phyloP scores from a whole-genome alignment of 306 rosid species.

The Parietaria judaica region DNA sequence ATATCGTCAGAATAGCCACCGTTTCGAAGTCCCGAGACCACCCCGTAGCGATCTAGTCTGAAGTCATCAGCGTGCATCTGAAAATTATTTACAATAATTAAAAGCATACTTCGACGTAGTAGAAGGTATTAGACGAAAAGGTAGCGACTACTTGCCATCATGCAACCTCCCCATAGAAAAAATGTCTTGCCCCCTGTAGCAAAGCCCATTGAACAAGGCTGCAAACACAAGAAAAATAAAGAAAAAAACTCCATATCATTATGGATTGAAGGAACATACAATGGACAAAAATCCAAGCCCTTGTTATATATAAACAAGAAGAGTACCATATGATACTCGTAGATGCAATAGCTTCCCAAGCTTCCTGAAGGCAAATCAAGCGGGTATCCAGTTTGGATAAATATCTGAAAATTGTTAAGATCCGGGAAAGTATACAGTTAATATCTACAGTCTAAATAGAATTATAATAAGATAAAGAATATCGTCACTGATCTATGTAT shows the following conservation, averaged over 20 bases:
- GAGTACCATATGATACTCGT: conserved; percentile 96
- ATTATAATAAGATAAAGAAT: background rate
- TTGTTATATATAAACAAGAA: background rate
- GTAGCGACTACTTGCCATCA: conserved; percentile 75
- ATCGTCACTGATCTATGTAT: background rate
- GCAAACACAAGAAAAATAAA: conserved; percentile 16
- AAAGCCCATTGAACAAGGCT: conserved; percentile 99
- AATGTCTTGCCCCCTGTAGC: conserved; percentile 99
- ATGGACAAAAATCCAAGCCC: no score
- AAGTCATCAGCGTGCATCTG: conserved; percentile 98
- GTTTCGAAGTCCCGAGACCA: conserved; percentile 69
- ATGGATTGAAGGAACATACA: background rate
- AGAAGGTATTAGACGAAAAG: conserved; percentile 8
- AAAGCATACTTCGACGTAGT: conserved; percentile 5
- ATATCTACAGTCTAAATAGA: background rate
- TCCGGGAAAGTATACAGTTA: background rate
- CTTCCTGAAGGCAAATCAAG: conserved; percentile 98
- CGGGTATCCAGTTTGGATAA: conserved; percentile 99
- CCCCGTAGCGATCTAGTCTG: conserved; percentile 65
- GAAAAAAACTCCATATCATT: background rate
- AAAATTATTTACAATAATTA: conserved; percentile 28
- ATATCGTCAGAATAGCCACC: conserved; percentile 99
- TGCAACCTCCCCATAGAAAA: conserved; percentile 99
- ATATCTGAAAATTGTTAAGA: conserved; percentile 53
- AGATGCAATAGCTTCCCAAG: conserved; percentile 95